Evolutionary conservation across 208 protist genomes (phyloP).

Genomic region (Leishmania tarentolae): DNA sequence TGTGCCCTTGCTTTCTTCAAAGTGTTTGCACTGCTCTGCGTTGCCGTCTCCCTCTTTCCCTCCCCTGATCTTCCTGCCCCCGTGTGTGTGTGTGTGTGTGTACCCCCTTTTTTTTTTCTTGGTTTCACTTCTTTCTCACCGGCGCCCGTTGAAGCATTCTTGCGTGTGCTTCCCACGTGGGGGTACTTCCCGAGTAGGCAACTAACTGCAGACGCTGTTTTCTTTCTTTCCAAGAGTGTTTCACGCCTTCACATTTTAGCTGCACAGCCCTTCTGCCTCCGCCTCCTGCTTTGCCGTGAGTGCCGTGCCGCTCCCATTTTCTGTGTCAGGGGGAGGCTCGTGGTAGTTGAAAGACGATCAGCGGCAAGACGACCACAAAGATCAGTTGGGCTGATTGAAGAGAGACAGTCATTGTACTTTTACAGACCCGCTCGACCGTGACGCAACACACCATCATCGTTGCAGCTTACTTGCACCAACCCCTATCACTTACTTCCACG

Average conservation of each 20-base stretch:
- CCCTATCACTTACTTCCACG: background rate
- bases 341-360: background rate
- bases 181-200: background rate
- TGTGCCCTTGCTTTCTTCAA: slow-evolving; percentile 1
- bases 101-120: background rate
- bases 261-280: background rate
- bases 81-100: background rate
- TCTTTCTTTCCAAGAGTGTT: background rate
- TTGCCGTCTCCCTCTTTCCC: background rate
- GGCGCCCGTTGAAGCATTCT: background rate
- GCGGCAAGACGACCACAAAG: background rate
- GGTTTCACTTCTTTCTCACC: slow-evolving; percentile 2
- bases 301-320: background rate
- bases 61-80: background rate
- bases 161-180: background rate
- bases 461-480: background rate
- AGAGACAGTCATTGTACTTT: background rate
- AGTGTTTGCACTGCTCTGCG: background rate
- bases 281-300: background rate
- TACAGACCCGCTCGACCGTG: background rate
- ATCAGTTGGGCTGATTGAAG: background rate
- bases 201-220: background rate
- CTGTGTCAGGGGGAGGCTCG: background rate
- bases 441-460: background rate
- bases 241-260: background rate